These are phyloP conservation scores for Primulina eburnea DNA, from an alignment of 257 asterid genomes.

Conservation along the genomic window DNA sequence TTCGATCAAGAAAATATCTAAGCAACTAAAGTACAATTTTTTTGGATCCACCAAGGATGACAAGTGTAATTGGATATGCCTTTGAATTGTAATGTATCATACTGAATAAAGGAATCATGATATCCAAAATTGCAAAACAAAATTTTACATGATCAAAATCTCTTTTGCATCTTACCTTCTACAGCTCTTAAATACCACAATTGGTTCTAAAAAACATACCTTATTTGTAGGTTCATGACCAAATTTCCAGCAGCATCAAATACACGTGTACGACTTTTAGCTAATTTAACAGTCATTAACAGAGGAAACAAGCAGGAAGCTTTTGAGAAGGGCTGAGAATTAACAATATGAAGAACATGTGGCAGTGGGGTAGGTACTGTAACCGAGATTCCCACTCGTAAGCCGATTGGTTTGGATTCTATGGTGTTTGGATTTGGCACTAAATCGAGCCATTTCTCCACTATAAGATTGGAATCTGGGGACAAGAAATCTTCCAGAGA, in stretches of 20 bases:
- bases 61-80: no score
- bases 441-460: constrained; percentile 89
- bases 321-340: constrained; percentile 51
- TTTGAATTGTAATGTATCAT: neutral
- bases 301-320: constrained; percentile 66
- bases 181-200: constrained; percentile 28
- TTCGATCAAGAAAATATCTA: neutral
- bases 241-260: constrained; percentile 65
- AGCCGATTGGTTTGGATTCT: constrained; percentile 48
- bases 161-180: constrained; percentile 2
- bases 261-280: constrained; percentile 52
- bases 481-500: constrained; percentile 54
- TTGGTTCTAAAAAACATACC: constrained; percentile 32
- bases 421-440: constrained; percentile 47
- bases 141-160: neutral
- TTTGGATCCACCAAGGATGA: neutral
- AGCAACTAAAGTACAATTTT: neutral
- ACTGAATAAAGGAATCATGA: neutral
- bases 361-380: constrained; percentile 71
- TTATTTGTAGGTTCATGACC: constrained; percentile 69
- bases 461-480: constrained; percentile 45
- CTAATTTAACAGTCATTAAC: constrained; percentile 42
- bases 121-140: neutral
- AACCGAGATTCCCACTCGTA: constrained; percentile 78
- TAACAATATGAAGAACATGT: constrained; percentile 50